phyloP scores from a whole-genome alignment of 2,329 filamentous ascomycete genomes.

The Ophiostoma piceae region DNA sequence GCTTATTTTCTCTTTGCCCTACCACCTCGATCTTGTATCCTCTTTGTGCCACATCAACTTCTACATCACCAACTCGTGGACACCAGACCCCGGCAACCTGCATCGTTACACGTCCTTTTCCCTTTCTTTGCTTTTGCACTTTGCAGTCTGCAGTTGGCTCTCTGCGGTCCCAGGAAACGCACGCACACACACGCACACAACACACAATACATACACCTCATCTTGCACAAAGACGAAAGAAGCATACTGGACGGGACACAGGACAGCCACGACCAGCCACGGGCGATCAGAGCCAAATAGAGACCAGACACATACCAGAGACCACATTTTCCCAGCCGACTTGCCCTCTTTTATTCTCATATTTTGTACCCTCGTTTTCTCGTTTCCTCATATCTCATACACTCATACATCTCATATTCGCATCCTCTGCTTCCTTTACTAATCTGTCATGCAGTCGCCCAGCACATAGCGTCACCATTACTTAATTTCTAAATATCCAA shows the following conservation, averaged over 20 bases:
- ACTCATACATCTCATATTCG: conserved; percentile 27
- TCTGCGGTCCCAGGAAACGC: background rate
- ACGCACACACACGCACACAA: background rate
- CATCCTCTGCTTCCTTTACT: background rate
- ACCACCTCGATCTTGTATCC: background rate
- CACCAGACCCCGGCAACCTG: conserved; percentile 16
- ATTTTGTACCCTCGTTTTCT: conserved; percentile 27
- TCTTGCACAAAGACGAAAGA: conserved; percentile 14
- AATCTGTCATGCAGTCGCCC: conserved; percentile 37
- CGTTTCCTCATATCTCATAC: conserved; percentile 17
- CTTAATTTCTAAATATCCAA: conserved; percentile 6
- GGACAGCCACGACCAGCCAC: background rate
- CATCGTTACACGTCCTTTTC: conserved; percentile 21
- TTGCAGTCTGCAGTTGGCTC: background rate
- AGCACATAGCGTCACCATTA: conserved; percentile 27
- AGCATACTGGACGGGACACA: conserved; percentile 5
- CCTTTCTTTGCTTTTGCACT: background rate
- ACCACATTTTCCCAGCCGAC: conserved; percentile 1
- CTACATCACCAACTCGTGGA: conserved; percentile 13
- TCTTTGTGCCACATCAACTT: background rate
- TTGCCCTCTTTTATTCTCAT: background rate
- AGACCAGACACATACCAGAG: conserved; percentile 10
- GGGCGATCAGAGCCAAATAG: background rate
- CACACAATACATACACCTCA: background rate
- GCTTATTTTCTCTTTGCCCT: background rate